Evolutionary conservation across 2,329 filamentous ascomycete species (phyloP).

Genomic region (Colletotrichum horii): DNA sequence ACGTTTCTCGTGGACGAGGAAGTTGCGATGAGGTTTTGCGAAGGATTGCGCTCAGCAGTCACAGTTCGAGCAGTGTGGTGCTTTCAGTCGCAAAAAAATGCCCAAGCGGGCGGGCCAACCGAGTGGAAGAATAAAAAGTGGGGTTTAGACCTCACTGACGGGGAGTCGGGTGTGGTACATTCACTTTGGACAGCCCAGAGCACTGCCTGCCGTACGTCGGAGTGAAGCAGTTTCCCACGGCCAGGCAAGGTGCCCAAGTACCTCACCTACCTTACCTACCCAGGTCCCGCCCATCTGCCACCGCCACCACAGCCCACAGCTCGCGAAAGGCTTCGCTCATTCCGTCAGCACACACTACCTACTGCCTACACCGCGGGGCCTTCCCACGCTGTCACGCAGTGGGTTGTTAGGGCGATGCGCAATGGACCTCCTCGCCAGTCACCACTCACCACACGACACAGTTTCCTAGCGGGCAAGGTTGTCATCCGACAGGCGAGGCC

Average conservation of each 20-base stretch:
- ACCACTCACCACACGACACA: background rate
- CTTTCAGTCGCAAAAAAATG: conserved; percentile 25
- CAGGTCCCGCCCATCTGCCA: background rate
- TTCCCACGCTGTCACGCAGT: background rate
- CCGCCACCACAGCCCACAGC: background rate
- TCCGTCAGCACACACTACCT: background rate
- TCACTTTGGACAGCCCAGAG: too few species aligned
- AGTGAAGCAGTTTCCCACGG: background rate
- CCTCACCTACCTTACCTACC: background rate
- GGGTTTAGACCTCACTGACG: background rate
- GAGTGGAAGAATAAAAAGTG: conserved; percentile 4
- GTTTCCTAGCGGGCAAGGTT: background rate
- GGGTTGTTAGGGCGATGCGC: background rate
- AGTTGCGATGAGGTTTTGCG: conserved; percentile 23
- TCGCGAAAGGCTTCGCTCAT: background rate
- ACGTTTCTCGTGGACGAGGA: conserved; percentile 16
- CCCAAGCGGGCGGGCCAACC: conserved; percentile 22
- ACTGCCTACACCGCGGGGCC: background rate
- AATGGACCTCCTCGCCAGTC: background rate
- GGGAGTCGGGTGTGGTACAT: background rate
- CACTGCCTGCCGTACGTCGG: background rate
- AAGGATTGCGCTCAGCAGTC: conserved; percentile 14
- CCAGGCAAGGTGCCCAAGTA: background rate
- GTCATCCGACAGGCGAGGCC: background rate
- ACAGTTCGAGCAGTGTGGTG: background rate